Evolutionary conservation across 345 rosid species (phyloP), one percentile per base, ranked within the genome.

Genomic region (Pistacia vera): DNA sequence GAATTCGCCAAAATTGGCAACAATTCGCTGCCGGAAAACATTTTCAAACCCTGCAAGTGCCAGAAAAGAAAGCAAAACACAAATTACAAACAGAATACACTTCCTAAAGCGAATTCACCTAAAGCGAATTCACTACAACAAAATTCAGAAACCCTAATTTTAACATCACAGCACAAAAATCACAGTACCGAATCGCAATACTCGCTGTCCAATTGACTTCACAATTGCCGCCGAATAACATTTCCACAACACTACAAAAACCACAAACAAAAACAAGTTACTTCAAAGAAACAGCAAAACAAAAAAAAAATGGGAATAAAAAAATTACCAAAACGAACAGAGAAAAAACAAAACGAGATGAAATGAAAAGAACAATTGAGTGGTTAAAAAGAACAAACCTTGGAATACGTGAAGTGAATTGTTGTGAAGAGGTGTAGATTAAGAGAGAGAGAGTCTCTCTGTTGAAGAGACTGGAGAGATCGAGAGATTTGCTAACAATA

Each of bases 401-500:
- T 36, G 66, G 14, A 73, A 74, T 68, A 18, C 22, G 67, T 64
- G 61, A 56, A 66, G 49, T 36, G 73, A 70, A 20, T 70, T 82
- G 22, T 57, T 11, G 14, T 63, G 57, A 54, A 52, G 75, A n/a
- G n/a, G 62, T 28, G 2, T 1, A 28, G 30, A 28, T 28, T 28
- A 51, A 38, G 46, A 70, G 65, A 60, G 11, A 28, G 30, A 70
- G 69, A 61, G 12, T 41, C 46, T 28, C 48, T 13, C 7, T 5
- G 48, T 22, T 10, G 51, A 38, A 56, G 75, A 63, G 70, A 73
- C 63, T 52, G 78, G 69, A 70, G 75, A 82, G 83, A 81, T 71
- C 77, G 81, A 80, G 81, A 66, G 85, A 70, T 80, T 73, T 75
- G 79, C 48, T 20, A 77, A 52, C 81, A 75, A 82, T 68, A 75